Conservation (phyloP, 2,329 filamentous ascomycete species). For the Fusarium sp. region DNA sequence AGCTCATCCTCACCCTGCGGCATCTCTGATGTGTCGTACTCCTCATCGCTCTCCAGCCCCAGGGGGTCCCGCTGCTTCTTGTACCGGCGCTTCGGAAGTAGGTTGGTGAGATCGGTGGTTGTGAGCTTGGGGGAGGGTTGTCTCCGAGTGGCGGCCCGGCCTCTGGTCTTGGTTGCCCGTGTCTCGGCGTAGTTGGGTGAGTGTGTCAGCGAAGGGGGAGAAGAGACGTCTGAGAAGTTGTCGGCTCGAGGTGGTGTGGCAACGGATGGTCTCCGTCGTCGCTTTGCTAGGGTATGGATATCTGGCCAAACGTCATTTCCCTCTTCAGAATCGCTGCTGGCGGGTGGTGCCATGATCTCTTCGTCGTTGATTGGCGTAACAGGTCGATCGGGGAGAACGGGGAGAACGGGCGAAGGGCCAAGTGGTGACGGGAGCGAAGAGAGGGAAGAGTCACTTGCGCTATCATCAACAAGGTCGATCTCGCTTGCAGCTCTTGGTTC, state of each 20-base stretch:
- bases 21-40: constrained; percentile 58
- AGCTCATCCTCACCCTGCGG: constrained; percentile 65
- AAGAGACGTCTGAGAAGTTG: constrained; percentile 64
- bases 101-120: constrained; percentile 61
- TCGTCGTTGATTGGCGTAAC: constrained; percentile 57
- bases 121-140: constrained; percentile 56
- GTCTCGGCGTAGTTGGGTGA: constrained; percentile 63
- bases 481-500: constrained; percentile 19
- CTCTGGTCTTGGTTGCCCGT: constrained; percentile 43
- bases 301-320: constrained; percentile 60
- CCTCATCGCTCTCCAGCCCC: constrained; percentile 56
- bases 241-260: constrained; percentile 52
- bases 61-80: constrained; percentile 52
- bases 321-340: constrained; percentile 60
- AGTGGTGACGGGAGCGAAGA: constrained; percentile 51
- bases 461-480: constrained; percentile 27
- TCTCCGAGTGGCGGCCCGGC: constrained; percentile 45
- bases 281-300: constrained; percentile 59
- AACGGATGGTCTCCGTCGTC: constrained; percentile 51
- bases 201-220: constrained; percentile 70
- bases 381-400: constrained; percentile 43
- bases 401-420: constrained; percentile 40
- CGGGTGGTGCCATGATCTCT: constrained; percentile 62
- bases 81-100: constrained; percentile 62
- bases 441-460: constrained; percentile 51